phyloP scores from a whole-genome alignment of 208 protist genomes.

The Trypanosoma mega region DNA sequence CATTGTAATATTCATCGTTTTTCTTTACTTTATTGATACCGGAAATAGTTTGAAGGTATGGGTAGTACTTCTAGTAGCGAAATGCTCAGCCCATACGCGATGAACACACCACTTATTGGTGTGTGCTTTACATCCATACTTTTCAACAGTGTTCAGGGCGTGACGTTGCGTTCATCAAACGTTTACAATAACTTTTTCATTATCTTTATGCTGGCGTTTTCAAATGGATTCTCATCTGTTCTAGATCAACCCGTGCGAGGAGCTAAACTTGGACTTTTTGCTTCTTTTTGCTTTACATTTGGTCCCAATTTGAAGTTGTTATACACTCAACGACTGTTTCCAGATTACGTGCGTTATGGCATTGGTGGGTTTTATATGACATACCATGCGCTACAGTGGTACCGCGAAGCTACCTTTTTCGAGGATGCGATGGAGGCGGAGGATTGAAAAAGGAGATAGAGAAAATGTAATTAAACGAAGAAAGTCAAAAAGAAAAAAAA shows the following conservation, averaged over 20 bases:
- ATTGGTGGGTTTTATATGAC: conserved; percentile 63
- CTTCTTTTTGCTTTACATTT: conserved; percentile 48
- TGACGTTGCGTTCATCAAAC: conserved; percentile 52
- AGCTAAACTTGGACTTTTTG: conserved; percentile 57
- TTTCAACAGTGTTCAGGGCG: conserved; percentile 77
- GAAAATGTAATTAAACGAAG: too few relatives aligned
- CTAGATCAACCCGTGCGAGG: conserved; percentile 44
- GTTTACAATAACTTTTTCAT: conserved; percentile 63
- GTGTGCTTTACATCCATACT: conserved; percentile 49
- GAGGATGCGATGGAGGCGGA: conserved; percentile 79
- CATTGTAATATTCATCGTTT: too few relatives aligned
- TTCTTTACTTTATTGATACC: background rate
- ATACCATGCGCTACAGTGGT: conserved; percentile 59
- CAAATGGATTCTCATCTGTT: conserved; percentile 35
- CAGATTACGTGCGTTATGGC: conserved; percentile 50
- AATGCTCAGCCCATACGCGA: conserved; percentile 36
- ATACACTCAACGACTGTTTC: conserved; percentile 73
- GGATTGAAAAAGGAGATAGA: too few relatives aligned
- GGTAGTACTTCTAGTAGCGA: conserved; percentile 42
- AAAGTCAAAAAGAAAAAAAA: too few relatives aligned
- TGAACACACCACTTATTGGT: conserved; percentile 72
- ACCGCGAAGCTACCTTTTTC: conserved; percentile 38
- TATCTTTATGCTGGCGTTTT: conserved; percentile 45
- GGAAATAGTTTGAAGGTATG: conserved; percentile 27
- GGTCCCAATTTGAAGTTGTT: conserved; percentile 44